Evolutionary conservation across 2,329 filamentous ascomycete species (phyloP), one percentile per base, ranked within the genome.

Genomic region (Fusarium nematophilum): DNA sequence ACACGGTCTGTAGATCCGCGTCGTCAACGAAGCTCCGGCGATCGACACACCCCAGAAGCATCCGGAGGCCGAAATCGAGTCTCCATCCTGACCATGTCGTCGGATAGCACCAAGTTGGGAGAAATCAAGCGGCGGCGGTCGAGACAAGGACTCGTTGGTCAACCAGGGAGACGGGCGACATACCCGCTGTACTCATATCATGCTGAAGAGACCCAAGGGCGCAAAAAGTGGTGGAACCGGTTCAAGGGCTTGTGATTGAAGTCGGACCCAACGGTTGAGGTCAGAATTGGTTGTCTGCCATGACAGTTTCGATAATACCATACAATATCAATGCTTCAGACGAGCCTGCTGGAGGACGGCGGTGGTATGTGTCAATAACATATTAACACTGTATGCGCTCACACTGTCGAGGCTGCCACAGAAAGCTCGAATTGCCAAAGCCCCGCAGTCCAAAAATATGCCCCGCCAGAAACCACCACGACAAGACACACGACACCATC

Each of bases 61-160:
- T 15, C 34, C 14, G n/a, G n/a, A n/a, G 10, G 38, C 33, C 44
- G 55, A 17, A 63, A 68, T 30, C 59, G 66, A 46, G 26, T 64
- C 21, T 72, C 72, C 9, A 59, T 68, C 25, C 64, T 75, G 49
- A 78, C 78, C 4, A 75, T 74, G 38, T 74, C 75, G 5, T 79
- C 79, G 2, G 76, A 75, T 46, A 80, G 78, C 55, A 81, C 78
- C 10, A 80, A 80, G 52, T 62, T 81, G 4, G 78, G 78, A n/a
- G 78, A 80, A 59, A 74, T 80, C 37, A 64, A 62, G 39, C 62
- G 56, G 14, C 69, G 68, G n/a, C 57, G 47, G 3, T 61, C 48
- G n/a, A 57, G 44, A 25, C 57, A 57, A 37, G 46, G 54, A 15
- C 40, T 48, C 13, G 15, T 9, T 3, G 44, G 57, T 17, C 37